Percentiles rank a stretch among this genome's conserved stretches.
These are phyloP conservation scores for Diplodia scrobiculata DNA, from an alignment of 2,329 filamentous ascomycete species.

Conservation along the genomic window DNA sequence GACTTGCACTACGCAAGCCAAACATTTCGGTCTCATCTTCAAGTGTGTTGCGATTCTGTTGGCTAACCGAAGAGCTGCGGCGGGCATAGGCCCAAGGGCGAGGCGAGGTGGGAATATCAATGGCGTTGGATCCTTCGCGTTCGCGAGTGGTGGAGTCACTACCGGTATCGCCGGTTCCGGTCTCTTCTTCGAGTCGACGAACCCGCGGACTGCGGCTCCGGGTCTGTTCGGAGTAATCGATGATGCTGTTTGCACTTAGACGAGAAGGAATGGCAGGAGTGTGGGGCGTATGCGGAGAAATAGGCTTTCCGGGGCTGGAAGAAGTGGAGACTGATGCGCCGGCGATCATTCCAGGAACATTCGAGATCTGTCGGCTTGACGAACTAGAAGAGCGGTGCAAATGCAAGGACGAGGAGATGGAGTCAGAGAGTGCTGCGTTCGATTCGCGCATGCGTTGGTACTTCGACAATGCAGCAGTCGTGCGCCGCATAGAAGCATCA, in stretches of 20 bases:
- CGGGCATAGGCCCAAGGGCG: conserved; percentile 55
- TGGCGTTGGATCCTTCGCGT: conserved; percentile 58
- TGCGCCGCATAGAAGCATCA: conserved; percentile 71
- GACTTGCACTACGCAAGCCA: conserved; percentile 66
- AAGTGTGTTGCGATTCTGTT: conserved; percentile 62
- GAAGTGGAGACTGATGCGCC: conserved; percentile 77
- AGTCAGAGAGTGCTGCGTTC: conserved; percentile 85
- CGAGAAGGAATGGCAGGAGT: conserved; percentile 91
- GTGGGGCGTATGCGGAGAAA: conserved; percentile 87
- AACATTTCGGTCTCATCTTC: conserved; percentile 66
- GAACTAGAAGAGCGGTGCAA: conserved; percentile 81
- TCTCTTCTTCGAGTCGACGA: conserved; percentile 31
- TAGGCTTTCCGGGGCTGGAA: conserved; percentile 82
- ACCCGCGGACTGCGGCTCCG: conserved; percentile 40
- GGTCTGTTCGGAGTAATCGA: conserved; percentile 59
- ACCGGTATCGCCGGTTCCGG: conserved; percentile 30
- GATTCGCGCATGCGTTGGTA: conserved; percentile 90
- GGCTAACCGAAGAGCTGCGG: conserved; percentile 69
- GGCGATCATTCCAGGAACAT: conserved; percentile 62
- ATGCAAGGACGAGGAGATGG: conserved; percentile 85
- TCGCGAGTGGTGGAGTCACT: conserved; percentile 35
- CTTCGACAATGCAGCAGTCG: conserved; percentile 76
- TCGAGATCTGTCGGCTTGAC: conserved; percentile 70
- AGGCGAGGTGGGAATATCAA: conserved; percentile 73
- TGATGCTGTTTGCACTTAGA: conserved; percentile 86